Base-by-base conservation (phyloP, 257 asterid species). In the Scutellaria baicalensis region DNA sequence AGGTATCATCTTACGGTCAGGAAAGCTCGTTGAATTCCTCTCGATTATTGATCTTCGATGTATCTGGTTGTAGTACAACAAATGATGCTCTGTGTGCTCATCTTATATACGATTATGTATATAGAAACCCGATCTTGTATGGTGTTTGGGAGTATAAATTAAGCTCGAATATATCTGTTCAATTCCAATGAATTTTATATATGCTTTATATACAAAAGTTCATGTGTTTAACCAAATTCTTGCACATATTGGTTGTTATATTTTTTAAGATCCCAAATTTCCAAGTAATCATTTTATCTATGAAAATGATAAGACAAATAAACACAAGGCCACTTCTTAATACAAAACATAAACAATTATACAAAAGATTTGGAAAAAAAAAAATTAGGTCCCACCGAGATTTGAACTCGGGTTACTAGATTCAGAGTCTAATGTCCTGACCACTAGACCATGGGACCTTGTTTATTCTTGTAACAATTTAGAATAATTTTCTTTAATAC, bases 361-460 rank as follows among this genome's bases (percentile, higher is more conserved):
- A n/a, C n/a, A n/a, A n/a, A n/a, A n/a, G n/a, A n/a, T n/a, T n/a
- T n/a, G n/a, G n/a, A n/a, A n/a, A 55, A 57, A 54, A 14, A 6
- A 3, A 14, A 16, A 17, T 56, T 64, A 88, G 90, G 93, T 88
- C 91, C 93, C 84, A 90, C 91, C 95, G 91, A 88, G 92, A 91
- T 16, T 88, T 88, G 97, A 86, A 86, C 92, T 86, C 96, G 95
- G 96, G 88, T 83, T 90, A 88, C 90, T 88, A 87, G 92, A 88
- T 86, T 90, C 94, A 90, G 96, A 86, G 96, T 88, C 93, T 89
- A 90, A 90, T 86, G 92, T 90, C 93, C 96, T 88, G 2, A 88
- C 92, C 93, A 44, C 97, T 88, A 86, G 93, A 88, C 95, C 90
- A 86, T 84, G 84, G 89, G 92, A 89, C 92, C 90, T 4, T 9